Evolutionary conservation across 768 basidiomycete genomes (phyloP).

Genomic region (Lepiota venenata): DNA sequence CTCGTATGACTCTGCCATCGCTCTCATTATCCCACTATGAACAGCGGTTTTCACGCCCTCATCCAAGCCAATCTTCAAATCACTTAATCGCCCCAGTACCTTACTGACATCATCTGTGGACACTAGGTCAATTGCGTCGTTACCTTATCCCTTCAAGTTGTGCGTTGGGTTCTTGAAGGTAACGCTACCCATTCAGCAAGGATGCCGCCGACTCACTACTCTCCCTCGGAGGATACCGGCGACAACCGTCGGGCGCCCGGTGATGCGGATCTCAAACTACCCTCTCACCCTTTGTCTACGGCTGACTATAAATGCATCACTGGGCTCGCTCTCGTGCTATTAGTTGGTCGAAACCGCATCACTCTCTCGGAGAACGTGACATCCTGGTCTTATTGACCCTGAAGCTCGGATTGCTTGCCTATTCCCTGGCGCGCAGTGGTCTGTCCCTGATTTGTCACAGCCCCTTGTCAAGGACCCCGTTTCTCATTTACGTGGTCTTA

Average conservation of each 20-base stretch:
- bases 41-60: too few species aligned
- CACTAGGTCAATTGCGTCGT: not conserved
- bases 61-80: constrained; percentile 29
- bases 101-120: constrained; percentile 25
- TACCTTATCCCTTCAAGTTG: not conserved
- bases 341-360: constrained; percentile 24
- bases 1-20: too few species aligned
- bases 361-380: constrained; percentile 16
- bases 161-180: not conserved
- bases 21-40: too few species aligned
- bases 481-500: too few species aligned
- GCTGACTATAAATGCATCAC: constrained; percentile 28
- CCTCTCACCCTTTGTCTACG: constrained; percentile 28
- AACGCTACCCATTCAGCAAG: not conserved
- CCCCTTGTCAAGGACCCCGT: too few species aligned
- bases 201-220: not conserved
- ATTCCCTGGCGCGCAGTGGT: too few species aligned
- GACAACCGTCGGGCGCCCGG: not conserved
- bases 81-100: constrained; percentile 30
- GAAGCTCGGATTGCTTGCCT: constrained; percentile 24
- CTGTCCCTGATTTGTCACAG: too few species aligned
- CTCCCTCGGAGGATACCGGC: not conserved
- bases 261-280: constrained; percentile 6
- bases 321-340: constrained; percentile 34
- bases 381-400: constrained; percentile 27